Percentiles rank a stretch among this genome's conserved stretches.
These are phyloP conservation scores for Rhodosporidiobolus odoratus DNA, from an alignment of 768 basidiomycete species.

Conservation along the genomic window DNA sequence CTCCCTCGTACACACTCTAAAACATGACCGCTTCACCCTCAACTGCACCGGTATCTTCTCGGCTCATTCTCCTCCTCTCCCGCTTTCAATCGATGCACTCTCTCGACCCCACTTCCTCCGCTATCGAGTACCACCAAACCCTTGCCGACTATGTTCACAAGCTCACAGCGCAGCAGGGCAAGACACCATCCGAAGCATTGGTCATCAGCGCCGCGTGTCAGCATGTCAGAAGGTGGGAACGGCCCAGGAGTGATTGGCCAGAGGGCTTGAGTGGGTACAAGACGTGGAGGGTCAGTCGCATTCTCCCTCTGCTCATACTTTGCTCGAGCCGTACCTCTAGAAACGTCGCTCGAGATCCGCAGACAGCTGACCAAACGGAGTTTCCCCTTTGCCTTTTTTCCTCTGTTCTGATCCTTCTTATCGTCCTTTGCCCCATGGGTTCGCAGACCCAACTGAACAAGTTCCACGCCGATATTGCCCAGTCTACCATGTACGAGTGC, in stretches of 20 bases:
- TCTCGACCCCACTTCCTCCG: not conserved
- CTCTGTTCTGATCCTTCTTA: not conserved
- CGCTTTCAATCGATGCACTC: slow-evolving; percentile 7
- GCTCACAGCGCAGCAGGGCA: not conserved
- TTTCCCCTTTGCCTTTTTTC: not conserved
- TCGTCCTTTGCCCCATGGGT: too few relatives aligned
- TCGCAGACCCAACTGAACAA: slow-evolving; percentile 5
- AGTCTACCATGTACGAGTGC: not conserved
- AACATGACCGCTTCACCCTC: not conserved
- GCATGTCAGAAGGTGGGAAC: slow-evolving; percentile 21
- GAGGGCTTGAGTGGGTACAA: slow-evolving; percentile 23
- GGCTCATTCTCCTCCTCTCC: slow-evolving; percentile 9
- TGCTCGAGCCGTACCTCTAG: too few relatives aligned
- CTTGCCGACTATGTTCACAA: slow-evolving; percentile 2
- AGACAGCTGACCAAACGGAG: too few relatives aligned
- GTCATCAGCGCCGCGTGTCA: slow-evolving; percentile 8
- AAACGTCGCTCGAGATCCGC: too few relatives aligned
- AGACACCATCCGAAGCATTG: slow-evolving; percentile 8
- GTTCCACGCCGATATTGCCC: slow-evolving; percentile 13
- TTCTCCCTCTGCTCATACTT: not conserved
- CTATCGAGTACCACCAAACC: slow-evolving; percentile 2
- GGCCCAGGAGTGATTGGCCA: slow-evolving; percentile 1
- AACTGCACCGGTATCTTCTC: slow-evolving; percentile 4
- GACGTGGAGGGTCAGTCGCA: slow-evolving; percentile 22
- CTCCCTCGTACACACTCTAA: not conserved